Conservation (phyloP, 1,139 yeast genomes). For the Pichia terricola region DNA sequence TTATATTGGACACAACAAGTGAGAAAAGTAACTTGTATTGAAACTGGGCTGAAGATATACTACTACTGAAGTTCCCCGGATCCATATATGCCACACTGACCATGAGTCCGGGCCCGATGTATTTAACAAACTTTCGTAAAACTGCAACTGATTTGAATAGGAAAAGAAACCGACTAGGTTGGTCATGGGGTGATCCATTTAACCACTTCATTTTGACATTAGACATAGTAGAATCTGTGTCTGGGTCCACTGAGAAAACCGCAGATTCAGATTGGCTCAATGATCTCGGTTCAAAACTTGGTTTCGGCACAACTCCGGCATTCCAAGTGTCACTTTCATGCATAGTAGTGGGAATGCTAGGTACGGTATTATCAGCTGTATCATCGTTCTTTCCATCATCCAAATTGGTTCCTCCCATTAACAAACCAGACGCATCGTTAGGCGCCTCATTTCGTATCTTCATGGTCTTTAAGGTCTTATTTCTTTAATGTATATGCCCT, state of each 20-base stretch:
- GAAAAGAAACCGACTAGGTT: neutral
- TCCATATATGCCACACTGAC: conserved; percentile 96
- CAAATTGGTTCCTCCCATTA: no score
- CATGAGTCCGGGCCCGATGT: conserved; percentile 90
- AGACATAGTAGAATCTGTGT: neutral
- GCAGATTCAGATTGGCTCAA: no score
- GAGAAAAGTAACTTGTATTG: conserved; percentile 76
- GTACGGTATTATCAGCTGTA: no score
- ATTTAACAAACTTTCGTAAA: conserved; percentile 45
- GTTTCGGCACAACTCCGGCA: no score
- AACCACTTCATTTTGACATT: neutral
- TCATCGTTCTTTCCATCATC: no score
- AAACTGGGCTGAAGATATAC: conserved; percentile 74
- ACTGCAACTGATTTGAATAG: conserved; percentile 3
- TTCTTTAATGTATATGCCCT: no score
- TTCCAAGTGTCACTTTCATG: no score
- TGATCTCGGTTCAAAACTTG: no score
- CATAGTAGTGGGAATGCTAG: no score
- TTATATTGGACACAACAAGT: conserved; percentile 68
- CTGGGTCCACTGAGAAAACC: neutral
- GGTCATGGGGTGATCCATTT: neutral
- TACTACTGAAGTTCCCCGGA: conserved; percentile 94
- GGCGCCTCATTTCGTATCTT: no score
- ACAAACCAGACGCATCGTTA: no score
- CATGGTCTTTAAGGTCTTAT: no score